These are phyloP conservation scores for Lasiosphaeria ovina DNA, from an alignment of 495 filamentous ascomycete genomes.

Conservation along the genomic window DNA sequence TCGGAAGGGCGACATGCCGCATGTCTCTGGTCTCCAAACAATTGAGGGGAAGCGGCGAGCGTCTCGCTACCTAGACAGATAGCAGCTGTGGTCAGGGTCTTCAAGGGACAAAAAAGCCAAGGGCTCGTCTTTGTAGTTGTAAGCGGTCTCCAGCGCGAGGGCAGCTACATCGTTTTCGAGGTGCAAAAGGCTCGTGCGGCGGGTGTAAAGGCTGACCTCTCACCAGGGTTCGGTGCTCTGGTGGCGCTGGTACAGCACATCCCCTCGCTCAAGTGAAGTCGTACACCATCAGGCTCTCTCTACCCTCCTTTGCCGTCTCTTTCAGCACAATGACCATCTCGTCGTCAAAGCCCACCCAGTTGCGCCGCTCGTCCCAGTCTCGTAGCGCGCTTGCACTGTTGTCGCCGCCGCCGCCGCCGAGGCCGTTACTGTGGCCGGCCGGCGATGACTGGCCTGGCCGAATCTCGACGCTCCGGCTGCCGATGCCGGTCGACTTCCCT, in stretches of 20 bases:
- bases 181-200: too few species aligned
- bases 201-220: too few species aligned
- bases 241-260: background rate
- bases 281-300: conserved; percentile 79
- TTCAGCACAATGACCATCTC: conserved; percentile 86
- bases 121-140: too few species aligned
- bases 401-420: conserved; percentile 2
- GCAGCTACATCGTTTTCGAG: too few species aligned
- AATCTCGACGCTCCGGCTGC: conserved; percentile 42
- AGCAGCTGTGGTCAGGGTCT: too few species aligned
- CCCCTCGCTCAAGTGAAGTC: conserved; percentile 69
- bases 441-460: conserved; percentile 34
- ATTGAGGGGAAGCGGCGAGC: too few species aligned
- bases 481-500: conserved; percentile 50
- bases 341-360: conserved; percentile 90
- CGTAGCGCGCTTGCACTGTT: conserved; percentile 2
- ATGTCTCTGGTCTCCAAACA: too few species aligned
- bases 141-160: too few species aligned
- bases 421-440: conserved; percentile 12
- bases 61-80: too few species aligned
- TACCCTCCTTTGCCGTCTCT: conserved; percentile 58
- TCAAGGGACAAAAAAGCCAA: too few species aligned
- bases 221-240: background rate
- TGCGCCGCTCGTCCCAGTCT: conserved; percentile 36
- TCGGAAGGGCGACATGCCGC: too few species aligned